Conservation (phyloP, 2,329 filamentous ascomycete species). For the Pyricularia grisea region DNA sequence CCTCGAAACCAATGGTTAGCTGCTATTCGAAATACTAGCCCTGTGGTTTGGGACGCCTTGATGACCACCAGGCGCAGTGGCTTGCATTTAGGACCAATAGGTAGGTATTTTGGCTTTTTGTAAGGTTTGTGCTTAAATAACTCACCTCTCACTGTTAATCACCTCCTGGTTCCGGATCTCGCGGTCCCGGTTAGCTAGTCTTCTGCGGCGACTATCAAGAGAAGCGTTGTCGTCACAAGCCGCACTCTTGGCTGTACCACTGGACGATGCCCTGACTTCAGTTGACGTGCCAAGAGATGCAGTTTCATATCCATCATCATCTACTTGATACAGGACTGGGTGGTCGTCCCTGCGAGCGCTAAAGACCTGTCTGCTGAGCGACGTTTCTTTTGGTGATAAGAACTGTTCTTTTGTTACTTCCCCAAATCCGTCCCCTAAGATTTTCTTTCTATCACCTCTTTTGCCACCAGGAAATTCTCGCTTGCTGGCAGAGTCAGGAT, state of each 20-base stretch:
- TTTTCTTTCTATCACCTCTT: not conserved
- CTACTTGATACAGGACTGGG: not conserved
- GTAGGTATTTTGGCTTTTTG: too few relatives aligned
- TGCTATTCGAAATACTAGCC: not conserved
- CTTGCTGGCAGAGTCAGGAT: not conserved
- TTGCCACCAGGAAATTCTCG: not conserved
- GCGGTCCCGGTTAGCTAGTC: not conserved
- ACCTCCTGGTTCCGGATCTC: not conserved
- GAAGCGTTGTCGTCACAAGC: not conserved
- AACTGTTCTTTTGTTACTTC: not conserved
- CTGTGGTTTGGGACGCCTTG: not conserved
- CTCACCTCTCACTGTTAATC: not conserved
- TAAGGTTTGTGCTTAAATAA: not conserved
- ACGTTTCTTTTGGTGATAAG: not conserved
- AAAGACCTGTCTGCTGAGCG: not conserved
- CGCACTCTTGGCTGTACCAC: not conserved
- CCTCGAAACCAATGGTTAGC: not conserved
- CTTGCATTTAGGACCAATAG: too few relatives aligned
- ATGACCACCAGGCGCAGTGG: not conserved
- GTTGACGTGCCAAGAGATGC: not conserved
- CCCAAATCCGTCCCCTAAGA: not conserved
- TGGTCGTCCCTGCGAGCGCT: not conserved
- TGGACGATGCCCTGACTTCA: not conserved
- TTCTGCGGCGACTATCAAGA: not conserved
- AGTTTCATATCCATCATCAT: not conserved